phyloP scores from a whole-genome alignment of 78 protist species.

The Dictyostelium intermedium region DNA sequence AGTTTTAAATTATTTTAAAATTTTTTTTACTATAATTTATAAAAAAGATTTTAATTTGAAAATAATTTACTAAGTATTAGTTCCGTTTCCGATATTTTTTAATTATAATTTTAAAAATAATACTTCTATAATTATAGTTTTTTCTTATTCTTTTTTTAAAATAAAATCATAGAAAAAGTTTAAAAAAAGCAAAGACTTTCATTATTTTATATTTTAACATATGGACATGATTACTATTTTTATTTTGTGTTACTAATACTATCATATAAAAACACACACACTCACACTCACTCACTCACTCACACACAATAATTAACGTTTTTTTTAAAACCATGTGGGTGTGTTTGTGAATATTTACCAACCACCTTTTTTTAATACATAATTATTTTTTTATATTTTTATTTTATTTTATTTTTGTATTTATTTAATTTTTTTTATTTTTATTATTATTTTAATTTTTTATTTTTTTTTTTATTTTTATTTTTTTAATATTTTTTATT shows the following conservation, averaged over 20 bases:
- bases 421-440: background rate
- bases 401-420: background rate
- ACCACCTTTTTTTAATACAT: background rate
- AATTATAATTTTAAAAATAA: too few species aligned
- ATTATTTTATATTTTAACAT: too few species aligned
- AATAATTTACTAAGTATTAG: too few species aligned
- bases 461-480: too few species aligned
- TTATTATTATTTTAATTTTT: background rate
- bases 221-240: background rate
- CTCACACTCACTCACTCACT: too few species aligned
- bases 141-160: background rate
- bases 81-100: too few species aligned
- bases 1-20: too few species aligned
- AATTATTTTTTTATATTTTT: background rate
- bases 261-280: too few species aligned
- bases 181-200: background rate
- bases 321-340: background rate
- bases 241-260: background rate
- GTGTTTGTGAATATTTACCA: background rate
- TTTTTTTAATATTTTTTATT: too few species aligned
- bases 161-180: background rate
- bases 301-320: background rate
- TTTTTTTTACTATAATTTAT: too few species aligned
- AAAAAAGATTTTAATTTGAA: too few species aligned
- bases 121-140: background rate